Base-by-base conservation (phyloP, 2,329 filamentous ascomycete species). In the Nemania serpens region DNA sequence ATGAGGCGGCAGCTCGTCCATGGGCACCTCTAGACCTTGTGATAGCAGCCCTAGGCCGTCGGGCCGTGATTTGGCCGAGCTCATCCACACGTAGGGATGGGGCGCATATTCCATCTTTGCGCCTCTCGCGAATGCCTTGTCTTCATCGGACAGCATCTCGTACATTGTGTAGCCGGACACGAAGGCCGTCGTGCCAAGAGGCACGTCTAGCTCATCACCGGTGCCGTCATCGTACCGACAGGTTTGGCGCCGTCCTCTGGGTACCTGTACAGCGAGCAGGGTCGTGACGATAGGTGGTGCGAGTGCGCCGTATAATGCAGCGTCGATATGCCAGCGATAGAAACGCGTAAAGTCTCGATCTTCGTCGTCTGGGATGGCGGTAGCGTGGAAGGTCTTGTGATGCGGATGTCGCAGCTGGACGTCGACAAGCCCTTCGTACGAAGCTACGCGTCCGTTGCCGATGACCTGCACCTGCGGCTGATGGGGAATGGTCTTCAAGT, bases 51-150 rank as follows among this genome's bases (percentile, higher is more conserved):
- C 91, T 0, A 93, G 82, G 0, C 90, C 91, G 52, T 87, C 85
- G 6, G 88, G 79, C 15, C 84, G 84, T 41, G 88, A 88, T 68
- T 84, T 85, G 47, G 90, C 88, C 22, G 79, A 73, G 59, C 82
- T 86, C 88, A 93, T 93, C 90, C 90, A 94, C 63, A 93, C 85
- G 74, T 93, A 93, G 5, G 90, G 90, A 68, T 93, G 90, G 2
- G 90, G 82, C 0, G 90, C 89, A 71, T 93, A 93, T 75, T 93
- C 89, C 47, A 91, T 83, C 59, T 81, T 84, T 18, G 88, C 88
- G 5, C 80, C 84, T 52, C 86, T 82, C 1, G 82, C 89, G 67
- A 93, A 90, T 46, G 82, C 81, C 73, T 91, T 84, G 69, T 92
- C 88, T 45, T 82, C 81, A 0, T 84, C 79, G 13, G 84, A 87